These are phyloP conservation scores for Plasmodium ovale DNA, from an alignment of 169 alveolate species.

Conservation along the genomic window DNA sequence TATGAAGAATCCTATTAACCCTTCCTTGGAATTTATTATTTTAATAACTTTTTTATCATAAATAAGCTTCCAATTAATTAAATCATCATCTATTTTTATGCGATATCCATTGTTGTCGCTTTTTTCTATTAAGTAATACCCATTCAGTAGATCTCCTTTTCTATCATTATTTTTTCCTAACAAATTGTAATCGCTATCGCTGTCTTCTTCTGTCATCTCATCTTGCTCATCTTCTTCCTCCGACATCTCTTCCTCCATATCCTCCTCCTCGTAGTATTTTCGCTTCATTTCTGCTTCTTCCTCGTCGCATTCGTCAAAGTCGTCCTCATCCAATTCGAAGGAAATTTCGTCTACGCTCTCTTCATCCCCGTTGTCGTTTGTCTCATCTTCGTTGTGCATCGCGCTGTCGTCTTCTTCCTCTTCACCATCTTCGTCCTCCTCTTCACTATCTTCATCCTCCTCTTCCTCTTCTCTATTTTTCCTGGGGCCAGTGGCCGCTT, in stretches of 20 bases:
- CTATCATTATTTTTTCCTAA: conserved; percentile 18
- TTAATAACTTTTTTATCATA: conserved; percentile 61
- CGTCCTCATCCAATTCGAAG: not conserved
- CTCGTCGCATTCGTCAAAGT: not conserved
- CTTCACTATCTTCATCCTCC: conserved; percentile 6
- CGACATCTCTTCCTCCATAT: not conserved
- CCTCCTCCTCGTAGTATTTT: conserved; percentile 31
- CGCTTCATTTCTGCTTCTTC: not conserved
- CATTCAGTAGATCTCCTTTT: conserved; percentile 30
- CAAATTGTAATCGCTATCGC: conserved; percentile 30
- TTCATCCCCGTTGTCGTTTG: not conserved
- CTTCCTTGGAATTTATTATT: conserved; percentile 52
- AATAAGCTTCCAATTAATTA: conserved; percentile 60
- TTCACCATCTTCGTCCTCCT: conserved; percentile 32
- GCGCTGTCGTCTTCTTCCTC: conserved; percentile 9
- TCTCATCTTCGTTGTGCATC: conserved; percentile 4
- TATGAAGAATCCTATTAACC: conserved; percentile 66
- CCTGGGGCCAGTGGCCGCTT: too few species aligned
- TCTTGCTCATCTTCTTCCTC: conserved; percentile 28
- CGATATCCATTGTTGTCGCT: conserved; percentile 26
- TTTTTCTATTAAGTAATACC: conserved; percentile 68
- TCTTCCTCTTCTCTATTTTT: not conserved
- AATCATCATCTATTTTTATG: conserved; percentile 50
- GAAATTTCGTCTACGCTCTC: not conserved
- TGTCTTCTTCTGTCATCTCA: conserved; percentile 9